Evolutionary conservation across 2,329 filamentous ascomycete species (phyloP).

Genomic region (Amylocarpus encephaloides): DNA sequence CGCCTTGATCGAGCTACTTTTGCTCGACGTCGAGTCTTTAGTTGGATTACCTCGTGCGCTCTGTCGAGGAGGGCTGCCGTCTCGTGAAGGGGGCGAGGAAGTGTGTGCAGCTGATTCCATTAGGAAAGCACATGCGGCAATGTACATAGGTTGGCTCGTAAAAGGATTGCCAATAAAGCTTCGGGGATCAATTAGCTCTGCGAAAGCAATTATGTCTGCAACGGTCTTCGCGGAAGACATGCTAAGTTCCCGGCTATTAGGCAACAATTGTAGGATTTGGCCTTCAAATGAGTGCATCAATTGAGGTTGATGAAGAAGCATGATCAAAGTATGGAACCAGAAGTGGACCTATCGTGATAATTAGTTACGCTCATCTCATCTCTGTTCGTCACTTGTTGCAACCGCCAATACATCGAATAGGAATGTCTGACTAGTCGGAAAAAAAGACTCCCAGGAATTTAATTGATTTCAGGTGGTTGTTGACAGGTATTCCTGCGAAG

Average conservation of each 20-base stretch:
- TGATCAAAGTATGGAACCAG: constrained; percentile 76
- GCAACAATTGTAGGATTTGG: constrained; percentile 63
- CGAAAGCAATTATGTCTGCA: constrained; percentile 80
- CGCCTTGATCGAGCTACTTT: constrained; percentile 18
- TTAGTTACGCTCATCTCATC: constrained; percentile 59
- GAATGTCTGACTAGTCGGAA: too few species aligned
- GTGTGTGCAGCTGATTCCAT: constrained; percentile 72
- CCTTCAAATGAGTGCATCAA: constrained; percentile 71
- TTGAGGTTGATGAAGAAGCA: constrained; percentile 78
- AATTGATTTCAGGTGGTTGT: too few species aligned
- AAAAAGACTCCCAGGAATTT: too few species aligned
- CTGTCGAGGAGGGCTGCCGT: constrained; percentile 31
- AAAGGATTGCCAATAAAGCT: constrained; percentile 86
- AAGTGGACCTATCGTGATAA: constrained; percentile 66
- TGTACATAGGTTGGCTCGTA: constrained; percentile 85
- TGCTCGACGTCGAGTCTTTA: constrained; percentile 14
- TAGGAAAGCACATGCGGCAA: constrained; percentile 81
- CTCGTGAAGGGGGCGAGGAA: constrained; percentile 56
- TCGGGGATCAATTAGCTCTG: constrained; percentile 77
- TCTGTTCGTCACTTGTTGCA: too few species aligned
- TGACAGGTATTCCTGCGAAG: too few species aligned
- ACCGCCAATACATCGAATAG: too few species aligned
- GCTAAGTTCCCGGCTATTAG: constrained; percentile 67
- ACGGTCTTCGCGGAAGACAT: constrained; percentile 68
- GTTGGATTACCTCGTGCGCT: neutral